Evolutionary conservation across 129 eudicot species (phyloP).

Genomic region (Saposhnikovia divaricata): DNA sequence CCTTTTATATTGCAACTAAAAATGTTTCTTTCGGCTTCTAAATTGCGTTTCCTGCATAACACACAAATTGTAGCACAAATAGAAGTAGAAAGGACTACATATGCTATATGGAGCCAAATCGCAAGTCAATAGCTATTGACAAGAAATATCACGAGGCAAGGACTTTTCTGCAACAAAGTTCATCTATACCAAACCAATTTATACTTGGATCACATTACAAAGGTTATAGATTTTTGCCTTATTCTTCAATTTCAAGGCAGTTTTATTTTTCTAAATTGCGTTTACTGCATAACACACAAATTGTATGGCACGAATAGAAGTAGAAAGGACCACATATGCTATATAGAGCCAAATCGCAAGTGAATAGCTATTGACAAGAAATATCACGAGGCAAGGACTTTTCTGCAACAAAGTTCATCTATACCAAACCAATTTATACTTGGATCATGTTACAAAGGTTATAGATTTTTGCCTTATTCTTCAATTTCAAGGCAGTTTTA

Average conservation of each 20-base stretch:
- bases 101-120: not conserved
- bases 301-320: not conserved
- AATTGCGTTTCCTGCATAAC: not conserved
- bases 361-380: not conserved
- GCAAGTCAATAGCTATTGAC: not conserved
- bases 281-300: not conserved
- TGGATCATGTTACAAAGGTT: not conserved
- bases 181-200: not conserved
- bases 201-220: not conserved
- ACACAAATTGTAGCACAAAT: not conserved
- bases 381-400: not conserved
- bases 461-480: not conserved
- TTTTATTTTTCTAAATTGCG: not conserved
- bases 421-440: not conserved
- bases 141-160: not conserved
- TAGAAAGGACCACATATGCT: not conserved
- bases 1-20: not conserved
- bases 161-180: not conserved
- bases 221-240: not conserved
- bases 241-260: not conserved
- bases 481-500: not conserved
- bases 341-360: not conserved
- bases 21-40: not conserved
- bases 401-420: not conserved
- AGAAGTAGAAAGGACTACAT: not conserved